These are phyloP conservation scores for Paragyromitra xinjiangensis DNA, from an alignment of 495 filamentous ascomycete species.

Conservation along the genomic window DNA sequence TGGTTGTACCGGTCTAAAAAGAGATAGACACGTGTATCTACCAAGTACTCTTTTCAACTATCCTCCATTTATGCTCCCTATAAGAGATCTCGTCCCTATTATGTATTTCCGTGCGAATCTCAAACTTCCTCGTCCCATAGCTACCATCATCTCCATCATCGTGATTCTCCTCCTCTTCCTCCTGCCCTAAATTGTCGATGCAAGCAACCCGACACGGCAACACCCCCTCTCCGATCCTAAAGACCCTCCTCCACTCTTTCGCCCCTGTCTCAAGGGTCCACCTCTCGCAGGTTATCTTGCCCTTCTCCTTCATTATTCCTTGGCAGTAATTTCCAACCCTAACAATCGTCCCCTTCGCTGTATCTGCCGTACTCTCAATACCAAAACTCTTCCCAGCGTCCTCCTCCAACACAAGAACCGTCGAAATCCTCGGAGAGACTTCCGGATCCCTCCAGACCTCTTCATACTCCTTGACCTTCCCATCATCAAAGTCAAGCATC, in stretches of 20 bases:
- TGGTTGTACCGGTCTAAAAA: neutral
- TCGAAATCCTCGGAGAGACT: conserved; percentile 17
- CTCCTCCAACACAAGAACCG: conserved; percentile 37
- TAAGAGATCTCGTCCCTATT: conserved; percentile 30
- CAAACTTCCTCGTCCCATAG: conserved; percentile 6
- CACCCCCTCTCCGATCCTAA: conserved; percentile 23
- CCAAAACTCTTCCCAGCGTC: conserved; percentile 21
- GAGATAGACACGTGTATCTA: conserved; percentile 20
- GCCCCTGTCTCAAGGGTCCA: conserved; percentile 63
- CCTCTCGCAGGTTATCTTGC: conserved; percentile 62
- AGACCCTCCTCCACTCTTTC: conserved; percentile 41
- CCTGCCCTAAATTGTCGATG: conserved; percentile 18
- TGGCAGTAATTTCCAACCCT: conserved; percentile 53
- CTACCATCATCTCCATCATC: neutral
- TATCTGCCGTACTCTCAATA: neutral
- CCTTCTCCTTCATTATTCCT: conserved; percentile 63
- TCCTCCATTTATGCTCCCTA: conserved; percentile 48
- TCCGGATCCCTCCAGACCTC: conserved; percentile 52
- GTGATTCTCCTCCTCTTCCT: neutral
- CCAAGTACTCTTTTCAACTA: conserved; percentile 40
- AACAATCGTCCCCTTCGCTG: conserved; percentile 38
- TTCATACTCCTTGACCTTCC: conserved; percentile 48
- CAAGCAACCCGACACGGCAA: conserved; percentile 47
- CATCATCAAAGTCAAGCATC: conserved; percentile 56
- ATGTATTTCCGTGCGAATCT: conserved; percentile 30